A percentile compares a stretch with the other conserved stretches of the same genome.
phyloP scores from a whole-genome alignment of 192 early-diverging fungal genomes.

The Geosiphon pyriformis region DNA sequence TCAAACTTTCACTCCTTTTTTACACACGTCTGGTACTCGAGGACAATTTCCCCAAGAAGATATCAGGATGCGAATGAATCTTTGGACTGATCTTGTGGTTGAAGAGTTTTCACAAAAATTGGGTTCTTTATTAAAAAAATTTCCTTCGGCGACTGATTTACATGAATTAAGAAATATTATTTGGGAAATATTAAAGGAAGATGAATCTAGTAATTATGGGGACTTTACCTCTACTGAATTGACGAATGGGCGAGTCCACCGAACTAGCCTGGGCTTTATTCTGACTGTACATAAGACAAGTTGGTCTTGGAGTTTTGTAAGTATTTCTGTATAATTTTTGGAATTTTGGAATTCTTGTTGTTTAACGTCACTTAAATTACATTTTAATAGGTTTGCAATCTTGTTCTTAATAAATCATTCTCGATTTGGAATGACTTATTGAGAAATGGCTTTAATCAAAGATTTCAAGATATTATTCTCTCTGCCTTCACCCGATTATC shows the following conservation, averaged over 20 bases:
- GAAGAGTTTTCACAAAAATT: slow-evolving; percentile 27
- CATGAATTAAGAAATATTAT: slow-evolving; percentile 34
- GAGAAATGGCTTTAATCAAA: slow-evolving; percentile 33
- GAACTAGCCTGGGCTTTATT: slow-evolving; percentile 17
- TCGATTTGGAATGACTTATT: slow-evolving; percentile 44
- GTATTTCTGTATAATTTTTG: neutral
- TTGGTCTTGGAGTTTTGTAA: slow-evolving; percentile 21
- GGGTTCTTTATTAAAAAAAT: slow-evolving; percentile 28
- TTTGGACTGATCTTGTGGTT: slow-evolving; percentile 35
- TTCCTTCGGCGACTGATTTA: slow-evolving; percentile 28
- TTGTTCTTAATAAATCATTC: slow-evolving; percentile 30
- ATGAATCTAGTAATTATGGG: slow-evolving; percentile 29
- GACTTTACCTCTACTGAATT: neutral
- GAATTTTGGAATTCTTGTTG: neutral
- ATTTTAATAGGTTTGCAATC: slow-evolving; percentile 28
- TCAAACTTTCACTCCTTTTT: slow-evolving; percentile 47
- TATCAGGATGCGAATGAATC: slow-evolving; percentile 21
- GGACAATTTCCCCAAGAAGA: slow-evolving; percentile 34
- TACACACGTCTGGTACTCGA: slow-evolving; percentile 29
- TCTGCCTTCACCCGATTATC: slow-evolving; percentile 31
- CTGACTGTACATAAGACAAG: slow-evolving; percentile 9
- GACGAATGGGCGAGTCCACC: neutral
- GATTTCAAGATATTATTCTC: slow-evolving; percentile 37
- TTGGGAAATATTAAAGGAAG: slow-evolving; percentile 32
- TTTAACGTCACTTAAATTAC: slow-evolving; percentile 16